Conservation (phyloP, 768 basidiomycete genomes). For the Pulveroboletus sp. region DNA sequence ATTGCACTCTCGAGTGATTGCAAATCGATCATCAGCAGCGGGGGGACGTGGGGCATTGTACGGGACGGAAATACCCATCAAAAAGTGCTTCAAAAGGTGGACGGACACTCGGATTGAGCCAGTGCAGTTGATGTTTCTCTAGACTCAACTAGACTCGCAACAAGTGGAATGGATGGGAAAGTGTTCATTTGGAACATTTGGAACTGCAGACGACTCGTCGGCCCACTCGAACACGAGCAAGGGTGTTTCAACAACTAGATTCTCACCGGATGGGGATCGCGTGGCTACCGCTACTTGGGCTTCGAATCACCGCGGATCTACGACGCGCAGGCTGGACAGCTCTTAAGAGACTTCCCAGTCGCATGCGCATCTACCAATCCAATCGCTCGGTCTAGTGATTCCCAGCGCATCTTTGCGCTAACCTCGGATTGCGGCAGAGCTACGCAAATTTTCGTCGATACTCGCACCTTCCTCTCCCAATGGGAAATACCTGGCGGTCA, state of each 20-base stretch:
- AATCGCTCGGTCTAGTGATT: background rate
- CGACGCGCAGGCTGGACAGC: background rate
- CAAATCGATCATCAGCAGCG: background rate
- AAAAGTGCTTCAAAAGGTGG: background rate
- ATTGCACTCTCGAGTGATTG: background rate
- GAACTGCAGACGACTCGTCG: conserved; percentile 1
- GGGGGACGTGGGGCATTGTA: background rate
- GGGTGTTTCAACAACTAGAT: background rate
- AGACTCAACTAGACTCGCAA: conserved; percentile 4
- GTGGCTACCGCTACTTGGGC: background rate
- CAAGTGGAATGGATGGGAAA: background rate
- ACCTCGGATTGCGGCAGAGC: background rate
- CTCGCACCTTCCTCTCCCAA: background rate
- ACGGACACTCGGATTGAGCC: background rate
- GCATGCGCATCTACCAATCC: background rate
- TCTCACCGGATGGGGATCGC: conserved; percentile 1
- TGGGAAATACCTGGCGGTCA: background rate
- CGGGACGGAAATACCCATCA: background rate
- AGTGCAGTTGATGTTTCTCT: background rate
- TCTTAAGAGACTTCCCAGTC: background rate
- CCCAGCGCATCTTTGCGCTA: background rate
- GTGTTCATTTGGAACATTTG: conserved; percentile 2
- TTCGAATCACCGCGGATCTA: background rate
- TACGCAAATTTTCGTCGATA: background rate
- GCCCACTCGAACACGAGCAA: conserved; percentile 4